Evolutionary conservation across 2,329 filamentous ascomycete species (phyloP).

Genomic region (Aschersonia sp.): DNA sequence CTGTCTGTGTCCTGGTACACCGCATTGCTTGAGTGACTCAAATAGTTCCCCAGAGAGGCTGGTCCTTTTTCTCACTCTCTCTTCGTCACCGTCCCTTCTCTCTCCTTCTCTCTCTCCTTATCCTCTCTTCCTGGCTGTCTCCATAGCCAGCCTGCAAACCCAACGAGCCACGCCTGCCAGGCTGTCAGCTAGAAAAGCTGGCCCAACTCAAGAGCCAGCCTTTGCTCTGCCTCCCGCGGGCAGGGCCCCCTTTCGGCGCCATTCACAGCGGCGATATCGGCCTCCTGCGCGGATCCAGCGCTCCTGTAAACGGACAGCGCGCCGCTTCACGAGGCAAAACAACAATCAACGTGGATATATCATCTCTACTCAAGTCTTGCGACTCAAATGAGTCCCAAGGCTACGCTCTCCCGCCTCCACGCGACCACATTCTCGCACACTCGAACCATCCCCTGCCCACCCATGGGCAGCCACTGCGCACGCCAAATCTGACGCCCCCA

Average conservation of each 20-base stretch:
- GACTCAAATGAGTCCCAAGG: slow-evolving; percentile 57
- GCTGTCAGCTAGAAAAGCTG: slow-evolving; percentile 18
- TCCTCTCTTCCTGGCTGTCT: neutral
- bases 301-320: slow-evolving; percentile 14
- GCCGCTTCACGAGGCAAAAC: slow-evolving; percentile 11
- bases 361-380: slow-evolving; percentile 65
- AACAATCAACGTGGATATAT: slow-evolving; percentile 86
- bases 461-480: slow-evolving; percentile 10
- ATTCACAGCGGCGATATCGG: slow-evolving; percentile 13
- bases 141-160: slow-evolving; percentile 1
- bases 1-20: slow-evolving; percentile 7
- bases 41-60: slow-evolving; percentile 1
- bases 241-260: slow-evolving; percentile 20
- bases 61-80: slow-evolving; percentile 1
- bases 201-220: slow-evolving; percentile 27
- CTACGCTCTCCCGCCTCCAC: slow-evolving; percentile 20
- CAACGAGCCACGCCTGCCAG: slow-evolving; percentile 3
- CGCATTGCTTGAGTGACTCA: slow-evolving; percentile 7
- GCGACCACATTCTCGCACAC: slow-evolving; percentile 8
- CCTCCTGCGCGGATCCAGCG: slow-evolving; percentile 13
- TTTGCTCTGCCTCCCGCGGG: slow-evolving; percentile 25
- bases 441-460: slow-evolving; percentile 6
- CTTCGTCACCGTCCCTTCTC: no score
- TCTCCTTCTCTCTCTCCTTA: no score
- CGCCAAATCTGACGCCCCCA: neutral